A percentile compares a stretch with the other conserved stretches of the same genome.
phyloP scores from a whole-genome alignment of 2,329 filamentous ascomycete species.

The Fusarium haematococcum region DNA sequence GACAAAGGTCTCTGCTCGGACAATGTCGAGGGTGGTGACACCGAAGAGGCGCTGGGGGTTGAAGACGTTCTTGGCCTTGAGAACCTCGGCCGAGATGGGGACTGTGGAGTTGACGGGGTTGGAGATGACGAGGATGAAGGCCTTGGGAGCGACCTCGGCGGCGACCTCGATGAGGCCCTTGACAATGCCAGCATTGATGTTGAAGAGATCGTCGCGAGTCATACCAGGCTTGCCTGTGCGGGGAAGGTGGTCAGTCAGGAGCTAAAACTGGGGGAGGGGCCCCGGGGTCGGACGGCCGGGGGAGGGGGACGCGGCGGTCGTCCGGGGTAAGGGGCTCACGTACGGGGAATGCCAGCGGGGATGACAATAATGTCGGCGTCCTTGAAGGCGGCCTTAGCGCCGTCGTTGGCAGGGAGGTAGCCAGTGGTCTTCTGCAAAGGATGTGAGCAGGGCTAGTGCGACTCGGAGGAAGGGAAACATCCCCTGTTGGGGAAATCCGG shows the following conservation, averaged over 20 bases:
- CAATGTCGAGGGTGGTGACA: constrained; percentile 98
- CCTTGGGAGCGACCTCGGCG: constrained; percentile 90
- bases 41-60: constrained; percentile 96
- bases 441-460: constrained; percentile 46
- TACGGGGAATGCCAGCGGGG: constrained; percentile 97
- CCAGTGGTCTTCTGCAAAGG: constrained; percentile 80
- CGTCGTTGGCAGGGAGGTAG: constrained; percentile 87
- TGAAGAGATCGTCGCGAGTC: constrained; percentile 99
- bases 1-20: constrained; percentile 97
- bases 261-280: constrained; percentile 26
- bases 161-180: constrained; percentile 90
- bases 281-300: constrained; percentile 35
- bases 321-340: constrained; percentile 52
- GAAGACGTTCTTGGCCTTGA: constrained; percentile 94
- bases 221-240: constrained; percentile 93
- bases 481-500: constrained; percentile 25
- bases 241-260: constrained; percentile 35
- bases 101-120: constrained; percentile 99
- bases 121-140: constrained; percentile 95
- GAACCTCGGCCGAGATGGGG: constrained; percentile 95
- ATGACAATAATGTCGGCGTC: constrained; percentile 97
- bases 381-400: constrained; percentile 88
- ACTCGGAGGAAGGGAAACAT: constrained; percentile 40
- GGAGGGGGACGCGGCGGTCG: constrained; percentile 12
- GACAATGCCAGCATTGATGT: constrained; percentile 99